Percentiles rank a stretch among this genome's conserved stretches.
Evolutionary conservation across 306 rosid species (phyloP).

Genomic region (Boehmeria nivea): DNA sequence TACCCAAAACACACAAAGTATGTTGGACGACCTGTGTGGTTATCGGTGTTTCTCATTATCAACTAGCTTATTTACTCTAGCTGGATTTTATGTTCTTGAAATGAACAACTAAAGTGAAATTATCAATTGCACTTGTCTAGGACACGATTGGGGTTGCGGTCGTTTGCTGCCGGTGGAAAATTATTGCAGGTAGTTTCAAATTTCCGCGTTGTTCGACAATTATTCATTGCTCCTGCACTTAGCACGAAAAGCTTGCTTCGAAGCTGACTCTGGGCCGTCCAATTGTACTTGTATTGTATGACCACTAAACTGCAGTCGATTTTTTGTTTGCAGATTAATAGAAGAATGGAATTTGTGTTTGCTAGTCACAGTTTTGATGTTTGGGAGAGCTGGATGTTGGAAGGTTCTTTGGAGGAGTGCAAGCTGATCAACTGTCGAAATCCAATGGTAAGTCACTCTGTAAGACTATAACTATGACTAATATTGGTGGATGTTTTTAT

Average conservation of each 20-base stretch:
- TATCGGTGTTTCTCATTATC: too few relatives aligned
- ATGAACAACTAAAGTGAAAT: constrained; percentile 13
- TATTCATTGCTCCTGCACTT: too few relatives aligned
- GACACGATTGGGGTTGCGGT: constrained; percentile 90
- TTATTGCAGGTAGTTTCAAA: constrained; percentile 68
- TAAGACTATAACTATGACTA: too few relatives aligned
- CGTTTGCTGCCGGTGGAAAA: constrained; percentile 96
- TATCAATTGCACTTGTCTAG: constrained; percentile 34
- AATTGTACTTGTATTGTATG: too few relatives aligned
- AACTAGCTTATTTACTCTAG: too few relatives aligned
- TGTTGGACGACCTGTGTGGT: too few relatives aligned
- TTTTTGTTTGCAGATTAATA: constrained; percentile 65
- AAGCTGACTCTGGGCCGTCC: too few relatives aligned
- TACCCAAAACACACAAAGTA: too few relatives aligned
- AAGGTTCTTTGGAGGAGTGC: constrained; percentile 84
- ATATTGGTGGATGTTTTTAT: too few relatives aligned
- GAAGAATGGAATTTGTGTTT: constrained; percentile 89
- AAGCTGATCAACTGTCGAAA: constrained; percentile 88
- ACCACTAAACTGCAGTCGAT: too few relatives aligned
- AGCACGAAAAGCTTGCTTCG: too few relatives aligned
- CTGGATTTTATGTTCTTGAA: too few relatives aligned
- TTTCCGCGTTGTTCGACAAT: neutral
- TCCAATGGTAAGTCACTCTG: constrained; percentile 51
- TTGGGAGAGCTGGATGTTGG: constrained; percentile 91
- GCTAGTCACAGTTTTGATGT: constrained; percentile 99